phyloP scores from a whole-genome alignment of 768 basidiomycete species.

The Hydnomerulius pinastri region DNA sequence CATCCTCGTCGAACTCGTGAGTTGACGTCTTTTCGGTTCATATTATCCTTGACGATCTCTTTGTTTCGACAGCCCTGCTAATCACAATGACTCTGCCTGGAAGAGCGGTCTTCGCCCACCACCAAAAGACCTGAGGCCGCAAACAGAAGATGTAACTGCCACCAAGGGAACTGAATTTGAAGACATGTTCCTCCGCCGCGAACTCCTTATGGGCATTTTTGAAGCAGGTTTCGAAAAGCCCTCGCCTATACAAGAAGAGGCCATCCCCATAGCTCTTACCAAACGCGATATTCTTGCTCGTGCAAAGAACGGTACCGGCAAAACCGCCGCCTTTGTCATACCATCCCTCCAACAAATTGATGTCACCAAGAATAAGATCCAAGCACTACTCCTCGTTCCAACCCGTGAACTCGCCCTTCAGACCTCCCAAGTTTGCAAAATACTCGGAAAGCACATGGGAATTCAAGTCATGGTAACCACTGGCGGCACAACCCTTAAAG shows the following conservation, averaged over 20 bases:
- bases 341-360: slow-evolving; percentile 94
- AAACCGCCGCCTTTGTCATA: slow-evolving; percentile 99
- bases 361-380: slow-evolving; percentile 81
- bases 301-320: slow-evolving; percentile 96
- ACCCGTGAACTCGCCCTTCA: slow-evolving; percentile 98
- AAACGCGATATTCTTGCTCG: slow-evolving; percentile 94
- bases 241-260: slow-evolving; percentile 98
- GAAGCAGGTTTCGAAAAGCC: slow-evolving; percentile 97
- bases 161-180: slow-evolving; percentile 96
- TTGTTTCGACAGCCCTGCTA: slow-evolving; percentile 23
- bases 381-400: slow-evolving; percentile 94
- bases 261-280: slow-evolving; percentile 92
- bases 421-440: slow-evolving; percentile 99
- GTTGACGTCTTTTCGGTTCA: slow-evolving; percentile 5
- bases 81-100: slow-evolving; percentile 51
- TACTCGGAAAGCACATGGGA: slow-evolving; percentile 92
- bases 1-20: slow-evolving; percentile 35
- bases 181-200: slow-evolving; percentile 88
- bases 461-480: slow-evolving; percentile 99
- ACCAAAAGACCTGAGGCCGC: slow-evolving; percentile 89
- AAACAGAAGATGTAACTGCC: slow-evolving; percentile 95
- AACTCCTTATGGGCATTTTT: slow-evolving; percentile 99
- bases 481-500: slow-evolving; percentile 95
- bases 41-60: slow-evolving; percentile 4
- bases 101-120: slow-evolving; percentile 79